These are phyloP conservation scores for Malassezia caprae DNA, from an alignment of 1,284 basidiomycete species.

Conservation along the genomic window DNA sequence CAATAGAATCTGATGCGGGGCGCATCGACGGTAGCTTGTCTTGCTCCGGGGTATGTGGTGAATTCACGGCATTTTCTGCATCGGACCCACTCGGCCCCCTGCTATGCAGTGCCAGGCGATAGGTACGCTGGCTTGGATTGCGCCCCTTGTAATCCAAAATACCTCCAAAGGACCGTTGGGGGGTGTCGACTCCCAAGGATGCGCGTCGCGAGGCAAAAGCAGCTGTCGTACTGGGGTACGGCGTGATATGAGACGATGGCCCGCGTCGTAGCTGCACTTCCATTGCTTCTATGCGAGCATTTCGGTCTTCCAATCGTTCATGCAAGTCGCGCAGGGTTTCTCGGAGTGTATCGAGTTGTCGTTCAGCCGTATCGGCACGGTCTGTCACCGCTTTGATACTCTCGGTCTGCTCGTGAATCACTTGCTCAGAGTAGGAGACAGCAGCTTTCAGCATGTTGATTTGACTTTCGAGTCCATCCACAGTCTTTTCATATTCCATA, in stretches of 20 bases:
- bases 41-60: neutral
- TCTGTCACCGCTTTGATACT: slow-evolving; percentile 55
- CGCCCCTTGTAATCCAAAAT: slow-evolving; percentile 8
- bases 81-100: neutral
- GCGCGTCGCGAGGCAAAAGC: neutral
- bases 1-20: neutral
- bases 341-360: slow-evolving; percentile 5
- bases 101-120: neutral
- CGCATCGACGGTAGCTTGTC: neutral
- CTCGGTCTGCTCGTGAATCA: slow-evolving; percentile 78
- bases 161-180: slow-evolving; percentile 5
- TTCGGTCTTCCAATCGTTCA: slow-evolving; percentile 10
- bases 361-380: neutral
- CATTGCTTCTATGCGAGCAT: neutral
- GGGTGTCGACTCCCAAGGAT: neutral
- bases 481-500: slow-evolving; percentile 89
- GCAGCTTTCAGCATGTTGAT: slow-evolving; percentile 79
- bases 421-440: slow-evolving; percentile 74
- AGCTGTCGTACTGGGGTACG: neutral
- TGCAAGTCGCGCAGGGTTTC: slow-evolving; percentile 10
- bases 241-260: neutral
- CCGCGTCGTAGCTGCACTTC: neutral
- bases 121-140: neutral
- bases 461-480: slow-evolving; percentile 86
- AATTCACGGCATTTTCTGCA: neutral